phyloP scores from a whole-genome alignment of 106 monocot genomes.

The Dioscorea dumetorum region DNA sequence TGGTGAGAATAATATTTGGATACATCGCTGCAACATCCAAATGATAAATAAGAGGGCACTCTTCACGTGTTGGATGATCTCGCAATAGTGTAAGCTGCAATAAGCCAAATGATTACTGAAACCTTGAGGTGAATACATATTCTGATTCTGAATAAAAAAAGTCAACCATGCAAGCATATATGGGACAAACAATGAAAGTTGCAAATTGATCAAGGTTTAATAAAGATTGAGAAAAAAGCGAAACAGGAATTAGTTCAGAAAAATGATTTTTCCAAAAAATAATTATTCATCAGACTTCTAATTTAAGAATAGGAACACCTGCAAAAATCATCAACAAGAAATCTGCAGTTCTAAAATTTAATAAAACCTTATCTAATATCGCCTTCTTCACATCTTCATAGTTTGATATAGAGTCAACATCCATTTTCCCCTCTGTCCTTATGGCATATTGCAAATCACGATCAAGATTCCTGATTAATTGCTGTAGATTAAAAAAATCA shows the following conservation, averaged over 20 bases:
- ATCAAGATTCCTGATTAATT: slow-evolving; percentile 87
- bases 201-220: too few species aligned
- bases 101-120: not conserved
- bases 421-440: slow-evolving; percentile 86
- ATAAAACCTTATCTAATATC: slow-evolving; percentile 72
- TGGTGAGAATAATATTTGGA: slow-evolving; percentile 98
- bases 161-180: too few species aligned
- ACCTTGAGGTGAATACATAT: too few species aligned
- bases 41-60: slow-evolving; percentile 92
- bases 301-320: too few species aligned
- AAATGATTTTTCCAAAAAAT: too few species aligned
- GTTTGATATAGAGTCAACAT: slow-evolving; percentile 62
- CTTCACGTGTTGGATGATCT: slow-evolving; percentile 74
- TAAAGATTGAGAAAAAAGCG: too few species aligned
- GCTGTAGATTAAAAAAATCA: slow-evolving; percentile 26
- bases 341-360: not conserved
- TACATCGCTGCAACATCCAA: slow-evolving; percentile 99
- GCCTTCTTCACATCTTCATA: slow-evolving; percentile 95
- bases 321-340: too few species aligned
- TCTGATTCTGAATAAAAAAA: too few species aligned
- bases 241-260: too few species aligned
- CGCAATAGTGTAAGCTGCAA: slow-evolving; percentile 68
- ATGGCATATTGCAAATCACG: slow-evolving; percentile 97
- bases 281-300: too few species aligned
- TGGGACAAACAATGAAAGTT: too few species aligned